Evolutionary conservation across 2,329 filamentous ascomycete genomes (phyloP), one percentile per base, ranked within the genome.

Genomic region (Metarhizium brunneum): DNA sequence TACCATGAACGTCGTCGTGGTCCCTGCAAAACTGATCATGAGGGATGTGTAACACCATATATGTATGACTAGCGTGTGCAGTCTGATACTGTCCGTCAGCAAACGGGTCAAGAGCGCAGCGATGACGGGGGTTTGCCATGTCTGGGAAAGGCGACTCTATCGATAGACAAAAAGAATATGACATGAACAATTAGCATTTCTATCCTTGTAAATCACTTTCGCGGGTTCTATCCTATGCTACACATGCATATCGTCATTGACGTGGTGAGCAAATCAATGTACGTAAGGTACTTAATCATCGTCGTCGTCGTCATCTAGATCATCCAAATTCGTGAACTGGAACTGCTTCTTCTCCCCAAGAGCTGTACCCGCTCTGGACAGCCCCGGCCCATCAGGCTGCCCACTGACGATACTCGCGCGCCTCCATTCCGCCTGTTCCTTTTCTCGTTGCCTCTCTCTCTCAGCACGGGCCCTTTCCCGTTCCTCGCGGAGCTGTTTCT

Each of bases 291-390:
- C 20, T 30, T 25, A 48, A 48, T 72, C 69, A 7, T 72, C 70
- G 32, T 72, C 70, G 38, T 75, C 71, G 42, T 78, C 75, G 38
- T 40, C 38, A 40, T 40, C 77, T 53, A 81, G 71, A 58, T 81
- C 78, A 59, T 80, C 75, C 61, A 78, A 65, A 54, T 73, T 78
- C 54, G 78, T 75, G 55, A 82, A 82, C 63, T 80, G 78, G 60
- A 82, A 82, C 70, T 82, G 79, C 65, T 76, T 78, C 66, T 73
- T 75, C 63, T 73, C 71, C 2, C 65, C 67, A 4, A 64, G 63
- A 4, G 62, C 64, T 13, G 68, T 59, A 14, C 58, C 58, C 6
- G 63, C 61, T 30, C 61, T 62, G 43, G 61, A 61, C n/a, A 63
- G 62, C 3, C 61, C 65, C 18, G 66, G 58, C 18, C 60, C 62